phyloP scores from a whole-genome alignment of 2,329 filamentous ascomycete genomes.

The Aspergillus sojae region DNA sequence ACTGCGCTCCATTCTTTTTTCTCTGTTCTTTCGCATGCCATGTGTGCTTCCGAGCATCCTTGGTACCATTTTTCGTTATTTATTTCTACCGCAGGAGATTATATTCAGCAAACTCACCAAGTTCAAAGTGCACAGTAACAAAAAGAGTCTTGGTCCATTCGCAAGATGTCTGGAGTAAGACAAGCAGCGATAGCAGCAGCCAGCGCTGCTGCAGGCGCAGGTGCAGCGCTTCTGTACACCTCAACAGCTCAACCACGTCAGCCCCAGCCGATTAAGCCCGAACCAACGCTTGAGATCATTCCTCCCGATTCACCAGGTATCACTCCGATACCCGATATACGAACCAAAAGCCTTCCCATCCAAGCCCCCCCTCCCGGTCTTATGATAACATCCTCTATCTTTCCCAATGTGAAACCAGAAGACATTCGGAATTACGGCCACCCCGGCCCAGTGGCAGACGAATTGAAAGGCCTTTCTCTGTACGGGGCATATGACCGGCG shows the following conservation, averaged over 20 bases:
- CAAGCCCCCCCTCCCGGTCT: not conserved
- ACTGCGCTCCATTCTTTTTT: not conserved
- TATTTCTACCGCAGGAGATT: no score
- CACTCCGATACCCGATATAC: not conserved
- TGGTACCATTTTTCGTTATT: not conserved
- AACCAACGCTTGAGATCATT: not conserved
- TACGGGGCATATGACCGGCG: slow-evolving; percentile 89
- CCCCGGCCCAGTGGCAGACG: slow-evolving; percentile 84
- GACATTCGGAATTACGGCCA: slow-evolving; percentile 86
- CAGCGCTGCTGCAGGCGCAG: not conserved
- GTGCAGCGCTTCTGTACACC: not conserved
- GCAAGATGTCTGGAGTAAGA: not conserved
- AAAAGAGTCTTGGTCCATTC: no score
- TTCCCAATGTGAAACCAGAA: slow-evolving; percentile 64
- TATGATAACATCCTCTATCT: not conserved
- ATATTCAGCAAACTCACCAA: no score
- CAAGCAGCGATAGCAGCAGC: not conserved
- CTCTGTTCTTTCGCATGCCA: no score
- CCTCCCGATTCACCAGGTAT: not conserved
- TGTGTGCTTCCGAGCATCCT: no score
- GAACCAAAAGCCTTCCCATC: not conserved
- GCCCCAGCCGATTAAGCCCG: no score
- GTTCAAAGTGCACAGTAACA: no score
- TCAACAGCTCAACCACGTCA: not conserved
- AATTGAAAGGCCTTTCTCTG: slow-evolving; percentile 74